Conservation (phyloP, 768 basidiomycete species). For the Cystobasidium tubakii region DNA sequence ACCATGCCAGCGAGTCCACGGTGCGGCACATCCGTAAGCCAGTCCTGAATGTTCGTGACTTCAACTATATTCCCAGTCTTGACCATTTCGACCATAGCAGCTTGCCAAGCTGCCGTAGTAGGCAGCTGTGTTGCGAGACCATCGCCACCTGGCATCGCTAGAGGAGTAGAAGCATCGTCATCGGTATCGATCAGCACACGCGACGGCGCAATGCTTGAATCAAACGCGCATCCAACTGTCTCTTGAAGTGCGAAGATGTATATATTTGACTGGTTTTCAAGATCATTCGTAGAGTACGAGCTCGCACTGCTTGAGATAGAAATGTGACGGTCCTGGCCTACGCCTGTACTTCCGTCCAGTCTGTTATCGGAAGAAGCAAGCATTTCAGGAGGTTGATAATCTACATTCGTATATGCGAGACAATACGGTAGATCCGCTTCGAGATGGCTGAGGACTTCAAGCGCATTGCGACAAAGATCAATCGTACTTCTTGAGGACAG, state of each 20-base stretch:
- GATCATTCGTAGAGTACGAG: slow-evolving; percentile 12
- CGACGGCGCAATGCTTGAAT: slow-evolving; percentile 24
- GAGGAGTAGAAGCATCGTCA: slow-evolving; percentile 6
- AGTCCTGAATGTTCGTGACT: slow-evolving; percentile 15
- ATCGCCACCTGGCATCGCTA: not conserved
- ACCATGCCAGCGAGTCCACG: slow-evolving; percentile 24
- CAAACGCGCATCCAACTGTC: slow-evolving; percentile 37
- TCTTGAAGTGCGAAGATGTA: slow-evolving; percentile 38
- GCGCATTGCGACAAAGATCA: slow-evolving; percentile 37
- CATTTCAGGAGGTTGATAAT: slow-evolving; percentile 32
- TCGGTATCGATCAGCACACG: slow-evolving; percentile 24
- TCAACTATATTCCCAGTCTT: slow-evolving; percentile 20
- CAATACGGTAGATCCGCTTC: slow-evolving; percentile 35
- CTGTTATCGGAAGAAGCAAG: not conserved
- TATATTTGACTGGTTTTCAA: slow-evolving; percentile 32
- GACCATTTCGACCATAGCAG: slow-evolving; percentile 21
- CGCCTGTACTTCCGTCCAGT: slow-evolving; percentile 1
- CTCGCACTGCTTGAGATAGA: slow-evolving; percentile 26
- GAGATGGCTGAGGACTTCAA: slow-evolving; percentile 24
- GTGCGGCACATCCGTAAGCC: slow-evolving; percentile 19
- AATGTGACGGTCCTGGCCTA: not conserved
- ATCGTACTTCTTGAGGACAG: slow-evolving; percentile 26
- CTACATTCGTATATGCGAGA: slow-evolving; percentile 33
- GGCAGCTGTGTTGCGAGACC: not conserved
- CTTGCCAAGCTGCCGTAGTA: slow-evolving; percentile 11